Base-by-base conservation (phyloP, 2,329 filamentous ascomycete species). In the Diaporthe citriasiana region DNA sequence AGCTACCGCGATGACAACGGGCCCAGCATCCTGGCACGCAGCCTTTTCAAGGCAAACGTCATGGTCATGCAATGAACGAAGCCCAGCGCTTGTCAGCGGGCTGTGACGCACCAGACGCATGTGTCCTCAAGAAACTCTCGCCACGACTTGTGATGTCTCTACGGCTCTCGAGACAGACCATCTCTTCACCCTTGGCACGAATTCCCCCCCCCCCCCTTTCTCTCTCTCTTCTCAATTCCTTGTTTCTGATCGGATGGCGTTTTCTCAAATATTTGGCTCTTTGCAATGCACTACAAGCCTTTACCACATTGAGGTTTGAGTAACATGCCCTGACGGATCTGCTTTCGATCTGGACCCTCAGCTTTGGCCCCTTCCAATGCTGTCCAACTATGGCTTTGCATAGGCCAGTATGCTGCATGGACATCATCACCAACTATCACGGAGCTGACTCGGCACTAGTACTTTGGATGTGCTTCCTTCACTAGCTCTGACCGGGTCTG, bases 1-100 rank as follows among this genome's bases (percentile, higher is more conserved):
- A 89, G 87, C 2, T 85, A 88, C 77, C 84, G 88, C 42, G 88
- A 89, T 76, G 88, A 90, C 50, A 84, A 81, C 2, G 87, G 85
- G 19, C 78, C 80, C 57, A 84, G 83, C 71, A 85, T 88, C 59
- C 82, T 84, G 35, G 83, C 85, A 2, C 85, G 84, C 72, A 84
- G 84, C 9, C 81, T 89, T 30, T 79, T 84, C 51, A 80, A 86
- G 79, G 84, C 86, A 1, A 85, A 87, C 73, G 87, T 89, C 3
- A 79, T 88, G 74, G 84, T 87, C 78, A 88, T 88, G 86, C 83
- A 85, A 78, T 86, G 77, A 78, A 27, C 35, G 25, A 19, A 15
- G 9, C 9, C 30, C 12, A 25, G 22, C 9, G 27, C 25, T 7
- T 27, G 27, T 7, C 42, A 17, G 42, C 33, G 22, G 42, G 10